A percentile compares a stretch with the other conserved stretches of the same genome.
Evolutionary conservation across 352 stramenopile genomes (phyloP).

Genomic region (Phytopythium delawarense): DNA sequence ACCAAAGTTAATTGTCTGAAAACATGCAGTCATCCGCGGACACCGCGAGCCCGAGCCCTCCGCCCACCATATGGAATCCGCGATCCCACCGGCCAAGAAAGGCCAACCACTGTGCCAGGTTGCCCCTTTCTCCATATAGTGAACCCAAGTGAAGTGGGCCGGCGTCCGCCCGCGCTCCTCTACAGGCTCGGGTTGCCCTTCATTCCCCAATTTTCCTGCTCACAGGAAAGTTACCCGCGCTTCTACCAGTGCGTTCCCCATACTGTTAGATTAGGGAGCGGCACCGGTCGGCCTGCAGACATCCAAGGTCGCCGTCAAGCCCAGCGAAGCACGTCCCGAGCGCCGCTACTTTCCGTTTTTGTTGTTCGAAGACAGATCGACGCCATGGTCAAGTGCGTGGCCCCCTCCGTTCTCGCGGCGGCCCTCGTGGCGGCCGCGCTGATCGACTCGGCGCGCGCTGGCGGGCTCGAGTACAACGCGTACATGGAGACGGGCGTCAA

Average conservation of each 20-base stretch:
- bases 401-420: slow-evolving; percentile 5
- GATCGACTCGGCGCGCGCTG: slow-evolving; percentile 2
- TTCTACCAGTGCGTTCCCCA: background rate
- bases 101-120: background rate
- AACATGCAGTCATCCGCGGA: background rate
- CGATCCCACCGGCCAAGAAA: background rate
- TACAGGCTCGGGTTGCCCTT: slow-evolving; percentile 1
- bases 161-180: background rate
- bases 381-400: slow-evolving; percentile 19
- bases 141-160: background rate
- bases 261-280: background rate
- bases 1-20: background rate
- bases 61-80: background rate
- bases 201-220: slow-evolving; percentile 31
- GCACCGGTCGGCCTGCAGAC: background rate
- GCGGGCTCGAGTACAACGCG: slow-evolving; percentile 21
- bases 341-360: background rate
- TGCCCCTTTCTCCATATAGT: background rate
- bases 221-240: slow-evolving; percentile 22
- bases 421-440: slow-evolving; percentile 12
- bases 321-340: background rate
- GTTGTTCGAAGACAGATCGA: slow-evolving; percentile 3
- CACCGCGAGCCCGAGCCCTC: background rate
- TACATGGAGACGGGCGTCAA: slow-evolving; percentile 21
- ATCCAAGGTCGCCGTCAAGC: background rate